A percentile compares a stretch with the other conserved stretches of the same genome.
Evolutionary conservation across 2,329 filamentous ascomycete species (phyloP).

Genomic region (Fusarium sp.): DNA sequence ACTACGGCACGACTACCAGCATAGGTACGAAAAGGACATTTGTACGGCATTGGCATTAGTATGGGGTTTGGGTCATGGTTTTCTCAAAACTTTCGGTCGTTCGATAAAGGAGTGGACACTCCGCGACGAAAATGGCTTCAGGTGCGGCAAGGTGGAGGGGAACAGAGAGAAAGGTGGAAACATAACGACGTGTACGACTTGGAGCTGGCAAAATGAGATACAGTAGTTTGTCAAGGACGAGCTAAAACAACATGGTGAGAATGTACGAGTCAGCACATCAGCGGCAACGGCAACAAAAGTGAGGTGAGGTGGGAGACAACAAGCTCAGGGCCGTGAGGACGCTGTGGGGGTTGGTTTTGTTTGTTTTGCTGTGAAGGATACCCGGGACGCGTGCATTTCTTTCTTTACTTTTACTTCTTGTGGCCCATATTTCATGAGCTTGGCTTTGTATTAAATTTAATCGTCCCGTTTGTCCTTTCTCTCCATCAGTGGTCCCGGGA

Average conservation of each 20-base stretch:
- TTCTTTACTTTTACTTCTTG: slow-evolving; percentile 23
- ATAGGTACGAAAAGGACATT: slow-evolving; percentile 3
- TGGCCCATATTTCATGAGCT: slow-evolving; percentile 26
- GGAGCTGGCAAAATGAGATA: slow-evolving; percentile 17
- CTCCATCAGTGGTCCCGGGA: slow-evolving; percentile 1
- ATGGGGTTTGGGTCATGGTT: slow-evolving; percentile 29
- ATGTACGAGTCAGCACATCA: slow-evolving; percentile 37
- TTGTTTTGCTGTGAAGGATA: slow-evolving; percentile 30
- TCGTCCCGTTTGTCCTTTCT: slow-evolving; percentile 6
- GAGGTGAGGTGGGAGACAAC: background rate
- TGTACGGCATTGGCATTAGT: slow-evolving; percentile 29
- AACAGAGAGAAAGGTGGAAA: background rate
- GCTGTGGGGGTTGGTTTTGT: slow-evolving; percentile 3
- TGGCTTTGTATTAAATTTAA: slow-evolving; percentile 22
- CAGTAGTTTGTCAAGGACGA: slow-evolving; percentile 2
- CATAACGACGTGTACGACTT: slow-evolving; percentile 41
- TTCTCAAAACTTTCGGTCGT: slow-evolving; percentile 29
- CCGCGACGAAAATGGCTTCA: slow-evolving; percentile 6
- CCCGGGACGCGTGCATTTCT: slow-evolving; percentile 38
- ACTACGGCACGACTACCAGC: slow-evolving; percentile 2
- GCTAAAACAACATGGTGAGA: slow-evolving; percentile 11
- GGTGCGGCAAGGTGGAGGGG: background rate
- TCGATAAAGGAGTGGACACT: slow-evolving; percentile 21
- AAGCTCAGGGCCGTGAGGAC: background rate
- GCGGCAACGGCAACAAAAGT: background rate